Conservation (phyloP, 73 alveolate species). For the Tetrahymena borealis region DNA sequence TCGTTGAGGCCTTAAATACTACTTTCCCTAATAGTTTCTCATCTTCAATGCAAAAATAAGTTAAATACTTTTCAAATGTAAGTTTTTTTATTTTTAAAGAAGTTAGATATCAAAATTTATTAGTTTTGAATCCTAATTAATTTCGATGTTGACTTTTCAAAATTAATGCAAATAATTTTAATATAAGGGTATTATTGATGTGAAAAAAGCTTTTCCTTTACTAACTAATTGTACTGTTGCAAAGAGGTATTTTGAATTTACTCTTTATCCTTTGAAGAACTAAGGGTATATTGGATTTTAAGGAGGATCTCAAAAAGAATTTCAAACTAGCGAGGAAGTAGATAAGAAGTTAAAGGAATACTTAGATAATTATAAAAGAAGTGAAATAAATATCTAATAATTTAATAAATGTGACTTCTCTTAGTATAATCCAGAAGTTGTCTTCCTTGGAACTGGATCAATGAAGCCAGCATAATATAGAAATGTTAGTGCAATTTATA, state of each 20-base stretch:
- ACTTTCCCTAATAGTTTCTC: not conserved
- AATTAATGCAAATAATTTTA: too few relatives aligned
- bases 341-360: not conserved
- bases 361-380: not conserved
- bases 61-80: not conserved
- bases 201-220: not conserved
- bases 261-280: not conserved
- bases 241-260: not conserved
- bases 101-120: too few relatives aligned
- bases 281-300: not conserved
- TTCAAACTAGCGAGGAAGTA: not conserved
- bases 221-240: not conserved
- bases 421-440: not conserved
- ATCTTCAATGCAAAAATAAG: not conserved
- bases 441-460: conserved; percentile 35
- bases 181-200: not conserved
- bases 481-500: conserved; percentile 32
- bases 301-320: not conserved
- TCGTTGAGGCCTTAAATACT: not conserved
- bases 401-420: not conserved
- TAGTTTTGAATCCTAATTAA: too few relatives aligned
- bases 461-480: conserved; percentile 42
- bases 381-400: not conserved
- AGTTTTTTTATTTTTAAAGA: too few relatives aligned
- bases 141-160: too few relatives aligned